Percentiles rank a stretch among this genome's conserved stretches.
These are phyloP conservation scores for Persicaria tinctoria DNA, from an alignment of 148 eudicot genomes.

Conservation along the genomic window DNA sequence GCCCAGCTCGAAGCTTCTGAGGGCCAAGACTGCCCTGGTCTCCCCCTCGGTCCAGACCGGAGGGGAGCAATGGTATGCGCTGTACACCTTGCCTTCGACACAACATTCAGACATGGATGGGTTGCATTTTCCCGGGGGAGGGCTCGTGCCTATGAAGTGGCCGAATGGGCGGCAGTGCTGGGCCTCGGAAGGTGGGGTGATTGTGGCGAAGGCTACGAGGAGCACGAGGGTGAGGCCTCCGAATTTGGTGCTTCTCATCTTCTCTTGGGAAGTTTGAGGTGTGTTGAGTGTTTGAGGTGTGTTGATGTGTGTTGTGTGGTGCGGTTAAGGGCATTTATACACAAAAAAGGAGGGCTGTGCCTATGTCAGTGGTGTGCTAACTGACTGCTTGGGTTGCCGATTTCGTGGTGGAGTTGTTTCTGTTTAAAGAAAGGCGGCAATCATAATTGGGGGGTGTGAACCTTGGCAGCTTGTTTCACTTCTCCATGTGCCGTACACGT, in stretches of 20 bases:
- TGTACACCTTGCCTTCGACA: slow-evolving; percentile 18
- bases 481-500: too few species aligned
- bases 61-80: slow-evolving; percentile 26
- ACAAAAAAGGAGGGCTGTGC: neutral
- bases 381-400: neutral
- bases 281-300: too few species aligned
- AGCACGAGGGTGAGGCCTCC: neutral
- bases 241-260: neutral
- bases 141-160: slow-evolving; percentile 5
- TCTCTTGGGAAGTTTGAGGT: too few species aligned
- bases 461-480: neutral
- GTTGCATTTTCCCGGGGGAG: slow-evolving; percentile 26
- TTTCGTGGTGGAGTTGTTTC: neutral
- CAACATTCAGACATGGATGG: slow-evolving; percentile 22
- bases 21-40: slow-evolving; percentile 19
- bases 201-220: neutral
- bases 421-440: neutral
- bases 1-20: slow-evolving; percentile 19
- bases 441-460: neutral
- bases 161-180: slow-evolving; percentile 14
- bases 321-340: neutral
- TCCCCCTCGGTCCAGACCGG: neutral
- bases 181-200: neutral
- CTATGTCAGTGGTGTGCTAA: slow-evolving; percentile 1
- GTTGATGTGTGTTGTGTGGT: neutral